Evolutionary conservation across 768 basidiomycete genomes (phyloP).

Genomic region (Saitozyma podzolica): DNA sequence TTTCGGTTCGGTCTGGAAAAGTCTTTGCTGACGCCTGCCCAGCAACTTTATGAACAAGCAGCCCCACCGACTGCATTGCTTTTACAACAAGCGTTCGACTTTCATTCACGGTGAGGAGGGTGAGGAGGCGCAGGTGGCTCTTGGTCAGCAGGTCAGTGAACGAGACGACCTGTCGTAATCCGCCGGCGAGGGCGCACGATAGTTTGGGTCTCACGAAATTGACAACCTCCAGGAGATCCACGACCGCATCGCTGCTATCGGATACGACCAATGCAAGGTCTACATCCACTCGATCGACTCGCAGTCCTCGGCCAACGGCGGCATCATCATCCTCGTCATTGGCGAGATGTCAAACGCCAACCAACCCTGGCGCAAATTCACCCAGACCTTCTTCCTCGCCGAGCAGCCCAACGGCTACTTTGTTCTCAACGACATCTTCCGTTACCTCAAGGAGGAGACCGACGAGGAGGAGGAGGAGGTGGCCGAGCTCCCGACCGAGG

Average conservation of each 20-base stretch:
- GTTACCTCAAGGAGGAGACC: conserved; percentile 94
- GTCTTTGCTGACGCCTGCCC: neutral
- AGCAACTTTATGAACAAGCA: conserved; percentile 95
- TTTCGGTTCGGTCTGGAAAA: neutral
- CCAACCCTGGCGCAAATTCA: conserved; percentile 95
- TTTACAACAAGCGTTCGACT: conserved; percentile 97
- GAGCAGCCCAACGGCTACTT: conserved; percentile 99
- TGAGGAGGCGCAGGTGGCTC: conserved; percentile 84
- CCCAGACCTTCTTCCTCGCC: conserved; percentile 99
- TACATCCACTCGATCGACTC: conserved; percentile 99
- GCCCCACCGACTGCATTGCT: conserved; percentile 93
- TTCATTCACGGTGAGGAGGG: conserved; percentile 97
- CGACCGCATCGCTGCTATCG: conserved; percentile 89
- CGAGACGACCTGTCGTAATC: neutral
- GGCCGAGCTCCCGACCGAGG: conserved; percentile 9
- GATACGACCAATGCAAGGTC: conserved; percentile 95
- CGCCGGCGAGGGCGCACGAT: neutral
- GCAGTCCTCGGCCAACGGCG: conserved; percentile 88
- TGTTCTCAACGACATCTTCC: conserved; percentile 99
- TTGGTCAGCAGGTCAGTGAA: conserved; percentile 87
- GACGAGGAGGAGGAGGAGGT: conserved; percentile 67
- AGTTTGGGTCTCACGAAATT: neutral
- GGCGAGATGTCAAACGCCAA: conserved; percentile 96
- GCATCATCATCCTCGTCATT: conserved; percentile 98
- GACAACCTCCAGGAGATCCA: conserved; percentile 77